Percentiles rank a stretch among this genome's conserved stretches.
Evolutionary conservation across 108 stramenopile species (phyloP).

Genomic region (Aurantiochytrium sp.): DNA sequence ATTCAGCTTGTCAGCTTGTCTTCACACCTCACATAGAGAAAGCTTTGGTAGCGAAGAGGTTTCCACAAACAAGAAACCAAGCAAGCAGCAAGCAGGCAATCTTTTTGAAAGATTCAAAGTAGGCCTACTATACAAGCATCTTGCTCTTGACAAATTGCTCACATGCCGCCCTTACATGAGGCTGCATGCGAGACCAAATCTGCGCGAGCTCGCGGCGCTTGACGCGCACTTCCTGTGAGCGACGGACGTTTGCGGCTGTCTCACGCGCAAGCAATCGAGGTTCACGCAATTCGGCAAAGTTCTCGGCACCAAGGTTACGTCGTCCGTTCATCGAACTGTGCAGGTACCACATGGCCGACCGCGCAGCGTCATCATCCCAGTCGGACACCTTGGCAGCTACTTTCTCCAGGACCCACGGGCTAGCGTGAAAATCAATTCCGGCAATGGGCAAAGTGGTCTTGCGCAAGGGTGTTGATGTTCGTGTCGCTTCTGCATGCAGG

Average conservation of each 20-base stretch:
- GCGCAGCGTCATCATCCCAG: not conserved
- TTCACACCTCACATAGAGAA: too few relatives aligned
- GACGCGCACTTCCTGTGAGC: not conserved
- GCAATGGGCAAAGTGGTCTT: not conserved
- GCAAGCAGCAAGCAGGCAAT: too few relatives aligned
- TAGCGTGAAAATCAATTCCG: constrained; percentile 9
- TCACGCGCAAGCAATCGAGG: not conserved
- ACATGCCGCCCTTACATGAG: not conserved
- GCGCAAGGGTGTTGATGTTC: not conserved
- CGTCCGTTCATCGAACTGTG: constrained; percentile 1
- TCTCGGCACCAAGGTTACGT: not conserved
- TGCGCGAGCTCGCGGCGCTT: not conserved
- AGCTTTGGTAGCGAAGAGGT: too few relatives aligned
- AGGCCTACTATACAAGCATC: not conserved
- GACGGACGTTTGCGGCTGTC: not conserved
- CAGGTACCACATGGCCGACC: not conserved
- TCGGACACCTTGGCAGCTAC: not conserved
- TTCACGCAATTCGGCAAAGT: not conserved
- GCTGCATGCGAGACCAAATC: not conserved
- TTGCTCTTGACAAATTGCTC: not conserved
- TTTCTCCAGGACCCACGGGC: not conserved
- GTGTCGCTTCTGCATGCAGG: not conserved
- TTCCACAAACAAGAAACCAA: too few relatives aligned
- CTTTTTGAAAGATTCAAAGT: too few relatives aligned
- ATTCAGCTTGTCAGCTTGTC: too few relatives aligned